Conservation (phyloP, 2,329 filamentous ascomycete species). For the Nothophoma quercina region DNA sequence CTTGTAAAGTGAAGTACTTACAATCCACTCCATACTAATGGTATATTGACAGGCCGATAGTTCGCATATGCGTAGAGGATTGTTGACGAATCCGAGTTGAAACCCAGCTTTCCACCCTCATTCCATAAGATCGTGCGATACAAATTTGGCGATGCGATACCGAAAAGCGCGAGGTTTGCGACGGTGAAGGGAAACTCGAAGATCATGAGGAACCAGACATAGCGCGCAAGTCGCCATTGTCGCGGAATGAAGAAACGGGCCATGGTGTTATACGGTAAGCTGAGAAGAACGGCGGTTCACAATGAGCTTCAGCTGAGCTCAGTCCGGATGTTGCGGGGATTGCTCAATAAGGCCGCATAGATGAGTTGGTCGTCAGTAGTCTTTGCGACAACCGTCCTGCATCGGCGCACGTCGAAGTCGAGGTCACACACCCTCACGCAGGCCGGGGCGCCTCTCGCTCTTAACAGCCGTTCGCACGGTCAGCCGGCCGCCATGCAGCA, state of each 20-base stretch:
- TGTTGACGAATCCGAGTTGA: constrained; percentile 76
- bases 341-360: constrained; percentile 16
- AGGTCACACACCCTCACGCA: constrained; percentile 9
- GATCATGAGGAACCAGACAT: constrained; percentile 65
- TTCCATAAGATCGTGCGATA: constrained; percentile 77
- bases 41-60: constrained; percentile 66
- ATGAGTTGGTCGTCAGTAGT: constrained; percentile 9
- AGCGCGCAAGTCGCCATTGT: constrained; percentile 61
- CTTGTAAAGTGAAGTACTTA: constrained; percentile 56
- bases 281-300: not conserved
- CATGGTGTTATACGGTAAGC: constrained; percentile 24
- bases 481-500: constrained; percentile 22
- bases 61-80: constrained; percentile 79
- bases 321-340: constrained; percentile 19
- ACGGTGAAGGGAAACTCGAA: constrained; percentile 72
- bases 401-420: constrained; percentile 22
- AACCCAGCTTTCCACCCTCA: constrained; percentile 72
- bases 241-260: constrained; percentile 60
- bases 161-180: constrained; percentile 72
- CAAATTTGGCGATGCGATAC: constrained; percentile 74
- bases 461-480: constrained; percentile 33
- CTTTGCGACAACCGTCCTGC: constrained; percentile 16
- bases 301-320: constrained; percentile 14
- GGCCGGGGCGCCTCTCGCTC: constrained; percentile 30
- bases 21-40: constrained; percentile 77